These are phyloP conservation scores for Leishmania amazonensis DNA, from an alignment of 208 protist genomes.

Conservation along the genomic window DNA sequence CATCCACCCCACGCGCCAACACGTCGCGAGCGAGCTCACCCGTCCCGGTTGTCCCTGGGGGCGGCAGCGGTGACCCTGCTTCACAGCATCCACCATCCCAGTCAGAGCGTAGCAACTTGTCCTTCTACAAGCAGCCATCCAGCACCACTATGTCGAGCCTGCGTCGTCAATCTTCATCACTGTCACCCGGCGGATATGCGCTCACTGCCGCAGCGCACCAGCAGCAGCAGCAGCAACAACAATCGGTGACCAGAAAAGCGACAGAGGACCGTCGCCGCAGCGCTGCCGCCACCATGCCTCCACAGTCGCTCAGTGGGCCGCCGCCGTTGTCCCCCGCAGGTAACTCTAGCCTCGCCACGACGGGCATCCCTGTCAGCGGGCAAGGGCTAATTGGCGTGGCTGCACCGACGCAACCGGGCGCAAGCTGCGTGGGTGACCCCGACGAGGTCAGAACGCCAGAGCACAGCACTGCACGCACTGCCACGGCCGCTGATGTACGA, in stretches of 20 bases:
- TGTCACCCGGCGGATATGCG: not conserved
- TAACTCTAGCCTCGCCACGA: not conserved
- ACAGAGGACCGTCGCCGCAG: not conserved
- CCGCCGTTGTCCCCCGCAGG: not conserved
- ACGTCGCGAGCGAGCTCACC: not conserved
- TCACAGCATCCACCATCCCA: not conserved
- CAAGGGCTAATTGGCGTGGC: not conserved
- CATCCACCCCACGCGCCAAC: not conserved
- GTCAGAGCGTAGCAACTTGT: not conserved
- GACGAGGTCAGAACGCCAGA: not conserved
- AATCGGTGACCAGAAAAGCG: not conserved
- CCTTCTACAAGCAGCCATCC: conserved; percentile 20
- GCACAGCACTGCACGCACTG: not conserved
- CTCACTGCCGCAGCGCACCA: not conserved
- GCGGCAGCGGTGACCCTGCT: not conserved
- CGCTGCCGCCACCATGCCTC: not conserved
- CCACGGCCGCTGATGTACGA: not conserved
- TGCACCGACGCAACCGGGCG: not conserved
- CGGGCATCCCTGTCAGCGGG: not conserved
- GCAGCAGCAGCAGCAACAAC: conserved; percentile 1
- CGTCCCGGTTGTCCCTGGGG: not conserved
- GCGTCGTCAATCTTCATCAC: not conserved
- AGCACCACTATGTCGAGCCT: conserved; percentile 10
- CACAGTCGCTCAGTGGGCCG: not conserved
- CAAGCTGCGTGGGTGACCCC: not conserved